phyloP scores from a whole-genome alignment of 192 early-diverging fungal genomes.

The Umbelopsis sp. region DNA sequence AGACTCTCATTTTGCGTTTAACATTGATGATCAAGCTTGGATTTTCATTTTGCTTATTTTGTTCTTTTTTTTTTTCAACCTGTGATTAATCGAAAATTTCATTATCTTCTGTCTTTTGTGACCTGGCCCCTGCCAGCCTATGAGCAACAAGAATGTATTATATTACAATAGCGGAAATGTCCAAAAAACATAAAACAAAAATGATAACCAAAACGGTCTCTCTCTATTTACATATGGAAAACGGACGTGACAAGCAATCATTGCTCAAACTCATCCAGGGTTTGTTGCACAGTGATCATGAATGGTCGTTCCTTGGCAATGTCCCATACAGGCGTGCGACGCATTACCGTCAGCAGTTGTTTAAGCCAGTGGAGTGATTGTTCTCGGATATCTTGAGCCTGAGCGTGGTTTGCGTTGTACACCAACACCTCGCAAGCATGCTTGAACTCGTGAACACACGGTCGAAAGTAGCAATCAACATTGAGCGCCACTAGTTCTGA shows the following conservation, averaged over 20 bases:
- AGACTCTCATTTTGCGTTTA: too few relatives aligned
- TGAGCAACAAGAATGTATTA: constrained; percentile 18
- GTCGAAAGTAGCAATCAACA: constrained; percentile 41
- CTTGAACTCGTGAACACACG: constrained; percentile 40
- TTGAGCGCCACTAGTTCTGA: background rate
- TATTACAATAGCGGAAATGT: constrained; percentile 11
- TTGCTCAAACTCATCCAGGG: background rate
- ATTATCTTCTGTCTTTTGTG: background rate
- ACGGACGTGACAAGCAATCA: background rate
- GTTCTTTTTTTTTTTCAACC: background rate
- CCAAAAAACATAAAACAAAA: background rate
- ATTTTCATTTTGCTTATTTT: background rate
- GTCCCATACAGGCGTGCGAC: constrained; percentile 33
- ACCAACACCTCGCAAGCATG: constrained; percentile 40
- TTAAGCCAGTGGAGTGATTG: constrained; percentile 28
- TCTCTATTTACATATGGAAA: background rate
- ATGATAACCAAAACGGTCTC: too few relatives aligned
- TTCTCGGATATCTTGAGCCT: constrained; percentile 9
- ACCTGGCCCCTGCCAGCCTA: background rate
- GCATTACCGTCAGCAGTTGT: constrained; percentile 20
- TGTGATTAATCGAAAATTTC: background rate
- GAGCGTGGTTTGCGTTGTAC: constrained; percentile 27
- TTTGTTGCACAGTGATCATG: constrained; percentile 29
- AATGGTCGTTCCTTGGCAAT: constrained; percentile 38
- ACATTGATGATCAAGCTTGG: background rate